Evolutionary conservation across 2,329 filamentous ascomycete species (phyloP), one percentile per base, ranked within the genome.

Genomic region (Sclerotinia subarctica): DNA sequence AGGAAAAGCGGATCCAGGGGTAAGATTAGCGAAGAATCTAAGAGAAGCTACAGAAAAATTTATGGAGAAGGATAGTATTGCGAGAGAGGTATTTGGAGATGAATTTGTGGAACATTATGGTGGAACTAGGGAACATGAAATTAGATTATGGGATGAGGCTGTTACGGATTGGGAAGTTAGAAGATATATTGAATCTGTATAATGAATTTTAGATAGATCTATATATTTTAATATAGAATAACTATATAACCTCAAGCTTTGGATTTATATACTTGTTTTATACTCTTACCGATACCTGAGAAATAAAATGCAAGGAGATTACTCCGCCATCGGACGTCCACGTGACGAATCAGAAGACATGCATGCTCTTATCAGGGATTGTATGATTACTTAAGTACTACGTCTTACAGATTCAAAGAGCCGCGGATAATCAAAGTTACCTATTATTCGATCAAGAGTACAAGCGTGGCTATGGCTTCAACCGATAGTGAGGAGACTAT

Each of bases 71-170:
- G 92, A 86, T 1, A 98, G 94, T 78, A 84, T 98, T 21, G 95
- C 95, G n/a, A 85, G 95, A 68, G 92, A 98, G 77, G 91, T 97
- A 0, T 92, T 99, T 79, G 95, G 95, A 0, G 91, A 98, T 78
- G 91, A 90, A 11, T 99, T 99, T 80, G 95, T 99, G 3, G 94
- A 98, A 21, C 95, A 98, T 79, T 99, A 90, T 81, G 92, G 90
- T 17, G 95, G 95, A 21, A 97, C 94, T 24, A 86, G 95, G 72
- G 90, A 96, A 78, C 94, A 99, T 79, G 95, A 99, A 80, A 85
- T 95, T 69, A 83, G 91, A 70, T 80, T 97, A 26, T 99, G 92
- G 90, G 94, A 98, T 75, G 94, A 98, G 78, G 94, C 94, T 2
- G 94, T 98, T 7, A 98, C 95, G 26, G 95, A 98, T 79, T 98